Evolutionary conservation across 1,284 basidiomycete genomes (phyloP).

Genomic region (Boletus smithii): DNA sequence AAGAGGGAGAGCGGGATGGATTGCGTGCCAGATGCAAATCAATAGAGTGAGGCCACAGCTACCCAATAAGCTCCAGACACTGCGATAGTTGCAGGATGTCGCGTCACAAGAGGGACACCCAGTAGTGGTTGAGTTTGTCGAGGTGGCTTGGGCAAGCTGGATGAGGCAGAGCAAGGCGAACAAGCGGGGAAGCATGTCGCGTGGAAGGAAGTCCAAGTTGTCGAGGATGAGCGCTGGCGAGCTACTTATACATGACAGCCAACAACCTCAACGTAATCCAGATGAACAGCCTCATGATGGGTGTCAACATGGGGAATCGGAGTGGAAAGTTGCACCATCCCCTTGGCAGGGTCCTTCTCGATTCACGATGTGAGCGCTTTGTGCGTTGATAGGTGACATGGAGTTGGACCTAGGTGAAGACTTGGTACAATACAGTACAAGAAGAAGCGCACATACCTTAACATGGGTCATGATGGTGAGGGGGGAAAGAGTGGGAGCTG

Average conservation of each 20-base stretch:
- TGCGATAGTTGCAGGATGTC: not conserved
- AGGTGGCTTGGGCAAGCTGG: no score
- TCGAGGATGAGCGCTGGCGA: not conserved
- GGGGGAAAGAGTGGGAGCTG: no score
- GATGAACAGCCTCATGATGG: no score
- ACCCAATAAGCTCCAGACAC: not conserved
- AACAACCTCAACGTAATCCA: not conserved
- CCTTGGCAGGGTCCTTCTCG: not conserved
- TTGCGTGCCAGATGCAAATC: conserved; percentile 35
- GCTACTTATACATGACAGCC: not conserved
- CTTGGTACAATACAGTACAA: no score
- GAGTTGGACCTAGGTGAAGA: not conserved
- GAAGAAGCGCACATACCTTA: no score
- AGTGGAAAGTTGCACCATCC: not conserved
- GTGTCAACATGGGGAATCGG: not conserved
- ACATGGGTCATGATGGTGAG: no score
- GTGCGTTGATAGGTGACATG: not conserved
- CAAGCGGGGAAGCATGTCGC: not conserved
- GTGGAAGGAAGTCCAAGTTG: not conserved
- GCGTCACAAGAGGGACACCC: not conserved
- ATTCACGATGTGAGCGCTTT: not conserved
- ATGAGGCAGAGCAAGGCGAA: not conserved
- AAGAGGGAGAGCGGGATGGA: conserved; percentile 36
- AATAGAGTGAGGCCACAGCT: conserved; percentile 18
- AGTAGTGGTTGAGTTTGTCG: not conserved